These are phyloP conservation scores for Polychytrium aggregatum DNA, from an alignment of 192 early-diverging fungal genomes.

Conservation along the genomic window DNA sequence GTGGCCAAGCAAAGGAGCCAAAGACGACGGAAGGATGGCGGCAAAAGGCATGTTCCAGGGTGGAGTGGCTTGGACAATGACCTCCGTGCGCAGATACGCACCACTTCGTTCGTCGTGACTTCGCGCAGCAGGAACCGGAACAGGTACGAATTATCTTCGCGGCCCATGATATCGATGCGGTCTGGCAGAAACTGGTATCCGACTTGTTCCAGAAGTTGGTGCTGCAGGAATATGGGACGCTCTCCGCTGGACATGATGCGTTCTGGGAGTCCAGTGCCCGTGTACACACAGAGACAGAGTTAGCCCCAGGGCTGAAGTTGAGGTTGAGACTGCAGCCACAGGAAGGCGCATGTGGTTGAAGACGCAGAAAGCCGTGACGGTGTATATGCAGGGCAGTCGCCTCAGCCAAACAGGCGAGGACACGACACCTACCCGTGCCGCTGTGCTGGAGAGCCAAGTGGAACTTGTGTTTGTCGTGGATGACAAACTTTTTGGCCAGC, in stretches of 20 bases:
- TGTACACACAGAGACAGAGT: constrained; percentile 27
- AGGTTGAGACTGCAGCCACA: background rate
- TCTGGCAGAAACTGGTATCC: constrained; percentile 72
- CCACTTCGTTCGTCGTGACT: constrained; percentile 11
- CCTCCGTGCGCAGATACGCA: constrained; percentile 1
- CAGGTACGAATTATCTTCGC: constrained; percentile 79
- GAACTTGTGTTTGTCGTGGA: constrained; percentile 49
- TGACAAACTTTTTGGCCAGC: constrained; percentile 72
- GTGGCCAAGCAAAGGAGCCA: too few relatives aligned
- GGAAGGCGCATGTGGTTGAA: too few relatives aligned
- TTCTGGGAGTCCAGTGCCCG: constrained; percentile 44
- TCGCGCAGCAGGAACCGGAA: constrained; percentile 62
- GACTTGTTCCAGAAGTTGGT: constrained; percentile 59
- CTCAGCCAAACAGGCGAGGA: background rate
- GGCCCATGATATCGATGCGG: constrained; percentile 62
- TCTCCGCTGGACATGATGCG: constrained; percentile 58
- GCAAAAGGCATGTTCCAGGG: too few relatives aligned
- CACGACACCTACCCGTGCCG: constrained; percentile 1
- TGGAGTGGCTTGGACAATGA: too few relatives aligned
- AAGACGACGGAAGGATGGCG: too few relatives aligned
- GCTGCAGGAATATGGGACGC: constrained; percentile 62
- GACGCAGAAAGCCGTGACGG: too few relatives aligned
- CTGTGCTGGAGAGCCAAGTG: constrained; percentile 7
- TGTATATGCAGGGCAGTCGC: background rate
- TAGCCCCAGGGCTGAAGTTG: background rate